Conservation (phyloP, 805 yeast genomes). For the Candida jianshihensis region DNA sequence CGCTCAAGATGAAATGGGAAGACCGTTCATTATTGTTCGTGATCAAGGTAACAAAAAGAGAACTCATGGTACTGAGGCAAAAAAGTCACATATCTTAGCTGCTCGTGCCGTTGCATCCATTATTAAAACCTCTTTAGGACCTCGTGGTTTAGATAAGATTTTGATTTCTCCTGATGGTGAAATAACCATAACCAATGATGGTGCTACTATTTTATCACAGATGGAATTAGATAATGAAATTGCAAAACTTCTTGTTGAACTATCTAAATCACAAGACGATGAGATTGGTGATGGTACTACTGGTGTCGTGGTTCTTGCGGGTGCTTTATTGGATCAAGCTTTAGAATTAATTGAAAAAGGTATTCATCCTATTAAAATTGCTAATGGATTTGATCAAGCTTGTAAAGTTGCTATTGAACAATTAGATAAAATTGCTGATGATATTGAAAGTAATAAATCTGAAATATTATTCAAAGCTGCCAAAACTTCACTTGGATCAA, state of each 20-base stretch:
- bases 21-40: constrained; percentile 95
- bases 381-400: constrained; percentile 96
- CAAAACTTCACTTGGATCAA: constrained; percentile 88
- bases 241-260: constrained; percentile 90
- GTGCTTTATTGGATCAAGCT: constrained; percentile 92
- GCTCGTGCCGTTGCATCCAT: constrained; percentile 93
- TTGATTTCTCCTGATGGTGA: constrained; percentile 95
- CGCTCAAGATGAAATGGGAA: constrained; percentile 99
- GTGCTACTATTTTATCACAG: constrained; percentile 92
- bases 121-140: constrained; percentile 89
- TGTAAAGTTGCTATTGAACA: constrained; percentile 82
- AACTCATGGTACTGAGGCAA: constrained; percentile 73
- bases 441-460: constrained; percentile 32
- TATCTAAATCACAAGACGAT: constrained; percentile 92
- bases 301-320: constrained; percentile 95
- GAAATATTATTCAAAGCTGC: constrained; percentile 81
- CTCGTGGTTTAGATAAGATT: constrained; percentile 97
- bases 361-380: constrained; percentile 93
- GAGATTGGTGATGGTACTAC: constrained; percentile 99
- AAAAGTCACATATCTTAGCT: constrained; percentile 82
- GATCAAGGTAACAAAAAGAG: constrained; percentile 66
- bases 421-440: constrained; percentile 71
- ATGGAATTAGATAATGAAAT: constrained; percentile 96
- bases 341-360: constrained; percentile 92
- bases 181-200: constrained; percentile 96